Conservation (phyloP, 2,329 filamentous ascomycete genomes). For the Ampelomyces quisqualis region DNA sequence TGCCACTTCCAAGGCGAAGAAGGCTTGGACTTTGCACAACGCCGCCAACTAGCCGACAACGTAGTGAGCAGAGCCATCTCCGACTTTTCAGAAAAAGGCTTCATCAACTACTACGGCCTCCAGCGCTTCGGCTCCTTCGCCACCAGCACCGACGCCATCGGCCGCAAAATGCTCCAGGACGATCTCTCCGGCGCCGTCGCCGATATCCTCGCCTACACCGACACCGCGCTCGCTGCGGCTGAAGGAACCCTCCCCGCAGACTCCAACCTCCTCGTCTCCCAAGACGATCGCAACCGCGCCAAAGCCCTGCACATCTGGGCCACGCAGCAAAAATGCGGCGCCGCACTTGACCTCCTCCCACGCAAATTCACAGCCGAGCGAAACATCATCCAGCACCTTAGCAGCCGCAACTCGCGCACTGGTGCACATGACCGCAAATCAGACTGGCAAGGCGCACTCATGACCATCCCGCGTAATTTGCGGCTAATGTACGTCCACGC, state of each 20-base stretch:
- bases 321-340: slow-evolving; percentile 58
- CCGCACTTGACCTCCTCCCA: slow-evolving; percentile 70
- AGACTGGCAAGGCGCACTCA: slow-evolving; percentile 80
- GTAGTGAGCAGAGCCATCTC: slow-evolving; percentile 62
- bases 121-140: slow-evolving; percentile 91
- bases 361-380: slow-evolving; percentile 79
- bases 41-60: slow-evolving; percentile 50
- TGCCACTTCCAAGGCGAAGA: slow-evolving; percentile 62
- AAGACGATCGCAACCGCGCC: slow-evolving; percentile 78
- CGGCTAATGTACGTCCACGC: slow-evolving; percentile 95
- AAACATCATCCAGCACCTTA: slow-evolving; percentile 75
- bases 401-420: slow-evolving; percentile 45
- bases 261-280: slow-evolving; percentile 55
- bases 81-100: slow-evolving; percentile 72
- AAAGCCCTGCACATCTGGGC: slow-evolving; percentile 75
- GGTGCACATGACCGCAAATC: slow-evolving; percentile 54
- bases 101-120: slow-evolving; percentile 98
- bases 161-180: slow-evolving; percentile 77
- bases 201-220: slow-evolving; percentile 71
- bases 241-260: slow-evolving; percentile 40
- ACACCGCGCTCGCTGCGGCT: slow-evolving; percentile 60
- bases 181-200: slow-evolving; percentile 80
- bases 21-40: slow-evolving; percentile 35
- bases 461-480: slow-evolving; percentile 76
- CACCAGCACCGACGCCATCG: slow-evolving; percentile 81